Conservation (phyloP, 129 eudicot species). For the Pulicaria dysenterica region DNA sequence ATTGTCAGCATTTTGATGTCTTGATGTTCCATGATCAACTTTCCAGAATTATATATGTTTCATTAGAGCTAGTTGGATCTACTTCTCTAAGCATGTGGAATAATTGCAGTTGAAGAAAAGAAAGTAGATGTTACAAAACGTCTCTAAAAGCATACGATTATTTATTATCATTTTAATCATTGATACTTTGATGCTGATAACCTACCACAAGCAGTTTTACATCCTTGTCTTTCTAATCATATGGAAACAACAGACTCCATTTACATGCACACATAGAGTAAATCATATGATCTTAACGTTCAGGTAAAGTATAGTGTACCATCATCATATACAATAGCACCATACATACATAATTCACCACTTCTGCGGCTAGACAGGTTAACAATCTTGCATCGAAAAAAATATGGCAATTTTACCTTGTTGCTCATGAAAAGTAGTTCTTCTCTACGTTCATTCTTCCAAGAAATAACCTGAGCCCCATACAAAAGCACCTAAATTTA, state of each 20-base stretch:
- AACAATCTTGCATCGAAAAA: constrained; percentile 20
- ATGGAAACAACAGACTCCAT: constrained; percentile 15
- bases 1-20: constrained; percentile 20
- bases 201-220: constrained; percentile 3
- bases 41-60: constrained; percentile 9
- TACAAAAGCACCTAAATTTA: constrained; percentile 58
- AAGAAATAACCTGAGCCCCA: constrained; percentile 93
- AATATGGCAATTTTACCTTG: constrained; percentile 53
- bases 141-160: neutral
- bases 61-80: constrained; percentile 10
- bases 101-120: neutral
- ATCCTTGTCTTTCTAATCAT: constrained; percentile 5
- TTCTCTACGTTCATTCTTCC: constrained; percentile 93
- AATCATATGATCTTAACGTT: constrained; percentile 6
- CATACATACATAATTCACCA: constrained; percentile 1
- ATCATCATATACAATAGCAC: constrained; percentile 7
- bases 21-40: constrained; percentile 11
- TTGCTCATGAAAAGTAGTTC: constrained; percentile 79
- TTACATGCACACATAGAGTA: constrained; percentile 16
- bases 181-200: constrained; percentile 8
- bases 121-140: constrained; percentile 9
- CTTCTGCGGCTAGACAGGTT: neutral
- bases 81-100: constrained; percentile 1
- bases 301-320: constrained; percentile 3
- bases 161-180: neutral